Conservation (phyloP, 2,329 filamentous ascomycete species). For the Madurella mycetomatis region DNA sequence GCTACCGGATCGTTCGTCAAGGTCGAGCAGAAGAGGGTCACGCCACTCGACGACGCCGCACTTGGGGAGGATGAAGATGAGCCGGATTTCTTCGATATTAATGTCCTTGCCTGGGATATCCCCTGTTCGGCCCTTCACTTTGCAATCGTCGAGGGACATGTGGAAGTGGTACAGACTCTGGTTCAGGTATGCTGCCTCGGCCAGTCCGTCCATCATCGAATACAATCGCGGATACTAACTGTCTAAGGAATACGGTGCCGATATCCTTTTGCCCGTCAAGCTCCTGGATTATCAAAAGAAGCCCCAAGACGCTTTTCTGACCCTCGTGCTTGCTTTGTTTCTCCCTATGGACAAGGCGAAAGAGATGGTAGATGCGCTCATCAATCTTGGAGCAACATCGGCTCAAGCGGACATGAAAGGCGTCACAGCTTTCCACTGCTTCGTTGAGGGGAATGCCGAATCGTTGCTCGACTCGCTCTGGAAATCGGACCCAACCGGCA, state of each 20-base stretch:
- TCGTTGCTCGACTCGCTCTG: constrained; percentile 47
- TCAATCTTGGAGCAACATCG: constrained; percentile 67
- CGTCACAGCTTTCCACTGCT: constrained; percentile 62
- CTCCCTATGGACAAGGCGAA: constrained; percentile 60
- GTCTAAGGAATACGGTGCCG: constrained; percentile 64
- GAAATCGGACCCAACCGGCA: constrained; percentile 55
- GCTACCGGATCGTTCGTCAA: constrained; percentile 74
- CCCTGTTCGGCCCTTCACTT: constrained; percentile 71
- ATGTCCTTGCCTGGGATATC: constrained; percentile 75
- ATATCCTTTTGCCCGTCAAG: constrained; percentile 71
- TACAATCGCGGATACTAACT: constrained; percentile 4
- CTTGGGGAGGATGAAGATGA: constrained; percentile 59
- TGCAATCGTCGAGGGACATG: constrained; percentile 69
- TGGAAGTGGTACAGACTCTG: constrained; percentile 63
- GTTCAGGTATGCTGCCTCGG: constrained; percentile 46
- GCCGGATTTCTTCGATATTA: constrained; percentile 75
- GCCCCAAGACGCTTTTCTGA: constrained; percentile 60
- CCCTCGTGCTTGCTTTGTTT: constrained; percentile 61
- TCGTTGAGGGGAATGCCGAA: constrained; percentile 47
- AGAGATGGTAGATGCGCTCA: constrained; percentile 59
- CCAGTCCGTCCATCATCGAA: neutral
- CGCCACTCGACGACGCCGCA: constrained; percentile 37
- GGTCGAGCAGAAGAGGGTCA: constrained; percentile 44
- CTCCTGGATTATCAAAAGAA: constrained; percentile 46
- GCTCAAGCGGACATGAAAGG: constrained; percentile 66